A percentile compares a stretch with the other conserved stretches of the same genome.
Evolutionary conservation across 495 filamentous ascomycete species (phyloP).

Genomic region (Astrothelium macrocarpum): DNA sequence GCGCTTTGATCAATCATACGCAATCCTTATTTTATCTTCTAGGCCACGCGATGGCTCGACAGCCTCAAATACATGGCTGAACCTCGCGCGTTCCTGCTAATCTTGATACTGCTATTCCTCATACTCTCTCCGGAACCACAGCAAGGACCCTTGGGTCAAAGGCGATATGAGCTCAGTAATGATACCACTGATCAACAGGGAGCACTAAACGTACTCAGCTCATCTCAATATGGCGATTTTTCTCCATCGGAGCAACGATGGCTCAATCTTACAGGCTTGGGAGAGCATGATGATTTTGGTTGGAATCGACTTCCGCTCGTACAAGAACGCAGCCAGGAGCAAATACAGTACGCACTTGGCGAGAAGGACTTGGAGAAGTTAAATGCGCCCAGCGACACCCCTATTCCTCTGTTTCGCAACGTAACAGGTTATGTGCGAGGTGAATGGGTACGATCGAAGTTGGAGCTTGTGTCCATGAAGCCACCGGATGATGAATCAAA

Average conservation of each 20-base stretch:
- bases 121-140: constrained; percentile 30
- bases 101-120: constrained; percentile 32
- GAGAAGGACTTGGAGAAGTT: constrained; percentile 21
- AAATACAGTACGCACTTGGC: constrained; percentile 39
- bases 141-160: constrained; percentile 35
- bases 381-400: background rate
- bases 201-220: constrained; percentile 57
- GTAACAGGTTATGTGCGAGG: constrained; percentile 67
- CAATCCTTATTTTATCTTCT: background rate
- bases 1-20: no score
- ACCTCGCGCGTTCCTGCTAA: constrained; percentile 28
- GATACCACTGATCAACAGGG: constrained; percentile 38
- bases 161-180: constrained; percentile 30
- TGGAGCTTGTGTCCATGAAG: background rate
- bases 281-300: constrained; percentile 59
- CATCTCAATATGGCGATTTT: constrained; percentile 66
- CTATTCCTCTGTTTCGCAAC: constrained; percentile 58
- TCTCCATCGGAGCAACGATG: constrained; percentile 32
- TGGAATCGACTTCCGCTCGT: constrained; percentile 57
- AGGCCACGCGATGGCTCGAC: background rate
- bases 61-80: constrained; percentile 22
- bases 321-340: constrained; percentile 44
- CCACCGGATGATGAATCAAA: constrained; percentile 17
- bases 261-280: constrained; percentile 69
- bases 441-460: constrained; percentile 56